phyloP scores from a whole-genome alignment of 2,329 filamentous ascomycete genomes.

The Pezicula radicicola region DNA sequence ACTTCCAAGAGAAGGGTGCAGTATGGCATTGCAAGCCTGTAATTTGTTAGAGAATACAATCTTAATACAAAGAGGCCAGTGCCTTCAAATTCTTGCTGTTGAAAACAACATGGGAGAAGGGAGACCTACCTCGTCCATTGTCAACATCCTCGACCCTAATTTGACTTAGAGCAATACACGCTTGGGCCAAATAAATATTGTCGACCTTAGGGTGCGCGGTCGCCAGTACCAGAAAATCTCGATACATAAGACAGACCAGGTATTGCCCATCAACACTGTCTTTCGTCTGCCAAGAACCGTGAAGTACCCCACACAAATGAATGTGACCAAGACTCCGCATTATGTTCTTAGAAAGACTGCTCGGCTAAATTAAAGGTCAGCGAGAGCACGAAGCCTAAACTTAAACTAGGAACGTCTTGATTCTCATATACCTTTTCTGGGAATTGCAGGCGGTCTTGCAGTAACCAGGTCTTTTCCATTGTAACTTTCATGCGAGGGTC shows the following conservation, averaged over 20 bases:
- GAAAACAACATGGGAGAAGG: conserved; percentile 7
- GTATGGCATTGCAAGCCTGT: conserved; percentile 83
- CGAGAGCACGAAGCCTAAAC: not conserved
- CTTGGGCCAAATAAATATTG: conserved; percentile 68
- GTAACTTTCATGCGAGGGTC: conserved; percentile 66
- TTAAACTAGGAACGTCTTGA: not conserved
- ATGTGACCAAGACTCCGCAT: conserved; percentile 80
- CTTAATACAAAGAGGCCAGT: not conserved
- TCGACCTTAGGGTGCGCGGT: conserved; percentile 56
- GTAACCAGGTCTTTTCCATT: conserved; percentile 78
- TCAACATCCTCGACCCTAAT: conserved; percentile 68
- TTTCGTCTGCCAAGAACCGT: conserved; percentile 76
- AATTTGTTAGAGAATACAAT: conserved; percentile 10
- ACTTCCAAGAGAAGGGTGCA: conserved; percentile 86
- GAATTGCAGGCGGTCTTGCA: conserved; percentile 80
- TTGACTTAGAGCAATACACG: conserved; percentile 66
- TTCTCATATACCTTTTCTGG: conserved; percentile 58
- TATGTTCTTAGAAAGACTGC: conserved; percentile 55
- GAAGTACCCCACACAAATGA: conserved; percentile 75
- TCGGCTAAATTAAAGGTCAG: conserved; percentile 28
- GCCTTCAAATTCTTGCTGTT: not conserved
- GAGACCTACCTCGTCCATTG: conserved; percentile 64
- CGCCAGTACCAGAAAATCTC: conserved; percentile 74
- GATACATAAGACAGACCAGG: conserved; percentile 82
- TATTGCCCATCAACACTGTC: conserved; percentile 72